phyloP scores from a whole-genome alignment of 768 basidiomycete genomes.

The Lentinula raphanica region DNA sequence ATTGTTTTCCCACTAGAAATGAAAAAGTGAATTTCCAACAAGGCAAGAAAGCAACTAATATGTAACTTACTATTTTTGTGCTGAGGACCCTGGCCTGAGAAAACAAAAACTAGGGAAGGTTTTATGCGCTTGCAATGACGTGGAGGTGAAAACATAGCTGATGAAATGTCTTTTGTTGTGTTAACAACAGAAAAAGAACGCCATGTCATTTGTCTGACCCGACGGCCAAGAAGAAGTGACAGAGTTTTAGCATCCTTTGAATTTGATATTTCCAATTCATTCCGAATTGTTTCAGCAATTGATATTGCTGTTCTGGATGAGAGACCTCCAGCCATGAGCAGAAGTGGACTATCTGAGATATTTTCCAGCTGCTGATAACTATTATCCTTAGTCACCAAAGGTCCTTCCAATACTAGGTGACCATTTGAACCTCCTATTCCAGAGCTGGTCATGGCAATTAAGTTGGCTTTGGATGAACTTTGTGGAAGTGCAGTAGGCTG shows the following conservation, averaged over 20 bases:
- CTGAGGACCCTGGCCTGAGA: slow-evolving; percentile 37
- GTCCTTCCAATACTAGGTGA: slow-evolving; percentile 33
- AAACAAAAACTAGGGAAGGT: slow-evolving; percentile 32
- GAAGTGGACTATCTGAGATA: slow-evolving; percentile 14
- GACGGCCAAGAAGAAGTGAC: slow-evolving; percentile 17
- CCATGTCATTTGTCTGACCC: slow-evolving; percentile 28
- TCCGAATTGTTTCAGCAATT: slow-evolving; percentile 3
- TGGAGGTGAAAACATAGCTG: slow-evolving; percentile 23
- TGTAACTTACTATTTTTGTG: slow-evolving; percentile 31
- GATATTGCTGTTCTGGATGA: slow-evolving; percentile 24
- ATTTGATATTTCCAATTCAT: neutral
- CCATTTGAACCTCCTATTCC: slow-evolving; percentile 43
- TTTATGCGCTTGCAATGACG: slow-evolving; percentile 18
- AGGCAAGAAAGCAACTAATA: too few species aligned
- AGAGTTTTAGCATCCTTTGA: neutral
- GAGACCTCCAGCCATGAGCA: slow-evolving; percentile 31
- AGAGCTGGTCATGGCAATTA: slow-evolving; percentile 38
- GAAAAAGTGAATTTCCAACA: neutral
- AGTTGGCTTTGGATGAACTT: slow-evolving; percentile 15
- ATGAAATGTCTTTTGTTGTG: neutral
- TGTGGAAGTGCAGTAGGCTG: slow-evolving; percentile 22
- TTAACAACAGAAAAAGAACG: slow-evolving; percentile 20
- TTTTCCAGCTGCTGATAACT: too few species aligned
- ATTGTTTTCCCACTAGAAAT: slow-evolving; percentile 31
- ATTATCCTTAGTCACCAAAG: slow-evolving; percentile 14